These are phyloP conservation scores for Cymodocea nodosa DNA, from an alignment of 116 monocot species.

Conservation along the genomic window DNA sequence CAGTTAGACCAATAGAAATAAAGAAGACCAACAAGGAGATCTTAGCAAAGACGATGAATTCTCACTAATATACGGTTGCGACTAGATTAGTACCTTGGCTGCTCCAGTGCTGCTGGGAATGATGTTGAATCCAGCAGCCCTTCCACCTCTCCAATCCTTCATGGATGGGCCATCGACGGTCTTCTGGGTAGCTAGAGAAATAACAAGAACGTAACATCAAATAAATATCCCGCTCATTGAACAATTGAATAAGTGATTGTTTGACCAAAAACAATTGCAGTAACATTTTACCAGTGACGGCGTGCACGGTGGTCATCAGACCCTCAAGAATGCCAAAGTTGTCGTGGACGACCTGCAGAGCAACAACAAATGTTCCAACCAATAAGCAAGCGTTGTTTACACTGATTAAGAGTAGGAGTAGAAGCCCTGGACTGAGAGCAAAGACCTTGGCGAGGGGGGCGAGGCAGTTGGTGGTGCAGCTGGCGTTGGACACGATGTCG, in stretches of 20 bases:
- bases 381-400: neutral
- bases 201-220: neutral
- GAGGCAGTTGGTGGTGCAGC: conserved; percentile 77
- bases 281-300: conserved; percentile 36
- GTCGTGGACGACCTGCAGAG: conserved; percentile 46
- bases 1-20: neutral
- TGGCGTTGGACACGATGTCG: conserved; percentile 70
- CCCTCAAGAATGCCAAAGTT: conserved; percentile 69
- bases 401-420: neutral
- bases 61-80: neutral
- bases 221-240: neutral
- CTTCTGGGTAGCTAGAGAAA: conserved; percentile 56
- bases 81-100: conserved; percentile 31
- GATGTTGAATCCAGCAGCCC: conserved; percentile 74
- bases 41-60: too few relatives aligned
- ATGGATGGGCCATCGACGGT: conserved; percentile 77
- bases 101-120: conserved; percentile 83
- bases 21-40: too few relatives aligned
- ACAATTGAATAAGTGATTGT: neutral
- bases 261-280: neutral
- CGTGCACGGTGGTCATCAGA: conserved; percentile 79
- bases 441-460: conserved; percentile 66
- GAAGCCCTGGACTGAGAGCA: neutral
- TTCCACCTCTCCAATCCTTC: conserved; percentile 84
- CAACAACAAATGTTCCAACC: neutral